These are phyloP conservation scores for Flaveria trinervia DNA, from an alignment of 129 eudicot genomes.

Conservation along the genomic window DNA sequence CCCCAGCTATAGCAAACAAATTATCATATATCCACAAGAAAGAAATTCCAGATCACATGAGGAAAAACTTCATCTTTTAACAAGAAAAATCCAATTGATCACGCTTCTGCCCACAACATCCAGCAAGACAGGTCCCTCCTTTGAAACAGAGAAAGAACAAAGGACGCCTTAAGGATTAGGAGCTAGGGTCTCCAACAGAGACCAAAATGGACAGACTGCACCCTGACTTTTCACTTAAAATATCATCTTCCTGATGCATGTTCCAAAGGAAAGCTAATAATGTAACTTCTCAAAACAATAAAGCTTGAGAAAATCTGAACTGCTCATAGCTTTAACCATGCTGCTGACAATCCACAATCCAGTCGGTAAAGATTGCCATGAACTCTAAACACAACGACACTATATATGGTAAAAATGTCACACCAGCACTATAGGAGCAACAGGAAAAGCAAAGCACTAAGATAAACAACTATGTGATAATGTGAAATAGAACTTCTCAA, in stretches of 20 bases:
- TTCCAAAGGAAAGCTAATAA: constrained; percentile 34
- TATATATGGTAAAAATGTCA: constrained; percentile 31
- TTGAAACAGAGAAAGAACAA: constrained; percentile 22
- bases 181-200: constrained; percentile 22
- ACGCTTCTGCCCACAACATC: constrained; percentile 23
- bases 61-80: constrained; percentile 19
- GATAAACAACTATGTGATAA: constrained; percentile 26
- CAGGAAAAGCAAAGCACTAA: background rate
- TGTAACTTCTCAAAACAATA: constrained; percentile 33
- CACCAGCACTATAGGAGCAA: constrained; percentile 34
- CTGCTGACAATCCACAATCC: constrained; percentile 64
- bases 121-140: constrained; percentile 13
- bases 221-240: constrained; percentile 20
- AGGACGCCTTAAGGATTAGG: constrained; percentile 15
- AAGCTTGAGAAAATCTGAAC: constrained; percentile 36
- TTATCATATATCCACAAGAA: constrained; percentile 13
- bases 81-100: constrained; percentile 25
- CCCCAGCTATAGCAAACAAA: constrained; percentile 20
- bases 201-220: constrained; percentile 16
- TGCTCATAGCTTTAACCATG: constrained; percentile 48
- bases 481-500: constrained; percentile 10
- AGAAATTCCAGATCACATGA: constrained; percentile 5
- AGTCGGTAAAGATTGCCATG: constrained; percentile 51
- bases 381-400: constrained; percentile 51
- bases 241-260: constrained; percentile 29